Percentiles rank a stretch among this genome's conserved stretches.
These are phyloP conservation scores for Pythium aphanidermatum DNA, from an alignment of 352 stramenopile species.

Conservation along the genomic window DNA sequence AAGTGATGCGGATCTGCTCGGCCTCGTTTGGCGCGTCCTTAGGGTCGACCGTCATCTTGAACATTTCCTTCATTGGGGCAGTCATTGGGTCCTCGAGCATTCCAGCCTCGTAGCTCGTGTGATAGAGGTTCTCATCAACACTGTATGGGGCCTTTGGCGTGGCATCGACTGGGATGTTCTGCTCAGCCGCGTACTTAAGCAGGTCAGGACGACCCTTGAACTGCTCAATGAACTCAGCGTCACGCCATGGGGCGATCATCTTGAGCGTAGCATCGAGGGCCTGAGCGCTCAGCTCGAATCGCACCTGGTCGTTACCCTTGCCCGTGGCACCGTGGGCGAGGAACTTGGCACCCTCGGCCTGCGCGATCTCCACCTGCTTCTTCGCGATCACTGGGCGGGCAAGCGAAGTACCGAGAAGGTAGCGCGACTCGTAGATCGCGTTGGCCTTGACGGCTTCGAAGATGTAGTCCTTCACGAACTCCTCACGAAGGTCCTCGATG, in stretches of 20 bases:
- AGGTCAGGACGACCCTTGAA: slow-evolving; percentile 98
- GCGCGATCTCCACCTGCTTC: slow-evolving; percentile 93
- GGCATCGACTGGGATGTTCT: slow-evolving; percentile 96
- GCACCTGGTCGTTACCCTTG: slow-evolving; percentile 99
- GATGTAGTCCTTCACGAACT: slow-evolving; percentile 96
- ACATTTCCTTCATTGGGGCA: slow-evolving; percentile 93
- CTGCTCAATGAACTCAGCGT: slow-evolving; percentile 97
- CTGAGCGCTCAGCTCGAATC: slow-evolving; percentile 98
- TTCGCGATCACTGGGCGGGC: slow-evolving; percentile 98
- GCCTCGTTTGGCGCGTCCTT: slow-evolving; percentile 90
- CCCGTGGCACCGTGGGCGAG: slow-evolving; percentile 97
- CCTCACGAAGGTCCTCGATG: slow-evolving; percentile 95
- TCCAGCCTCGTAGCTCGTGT: slow-evolving; percentile 97
- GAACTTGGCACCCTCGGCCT: slow-evolving; percentile 87
- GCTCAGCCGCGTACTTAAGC: slow-evolving; percentile 95
- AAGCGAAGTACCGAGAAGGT: slow-evolving; percentile 97
- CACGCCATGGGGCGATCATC: slow-evolving; percentile 96
- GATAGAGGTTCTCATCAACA: slow-evolving; percentile 98
- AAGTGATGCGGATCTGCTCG: slow-evolving; percentile 93
- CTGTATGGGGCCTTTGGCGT: slow-evolving; percentile 97
- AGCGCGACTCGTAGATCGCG: slow-evolving; percentile 97
- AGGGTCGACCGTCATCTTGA: slow-evolving; percentile 97
- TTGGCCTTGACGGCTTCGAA: slow-evolving; percentile 95
- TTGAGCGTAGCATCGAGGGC: slow-evolving; percentile 94
- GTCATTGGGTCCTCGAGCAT: slow-evolving; percentile 94